Conservation (phyloP, 768 basidiomycete genomes). For the Suillus variegatus region DNA sequence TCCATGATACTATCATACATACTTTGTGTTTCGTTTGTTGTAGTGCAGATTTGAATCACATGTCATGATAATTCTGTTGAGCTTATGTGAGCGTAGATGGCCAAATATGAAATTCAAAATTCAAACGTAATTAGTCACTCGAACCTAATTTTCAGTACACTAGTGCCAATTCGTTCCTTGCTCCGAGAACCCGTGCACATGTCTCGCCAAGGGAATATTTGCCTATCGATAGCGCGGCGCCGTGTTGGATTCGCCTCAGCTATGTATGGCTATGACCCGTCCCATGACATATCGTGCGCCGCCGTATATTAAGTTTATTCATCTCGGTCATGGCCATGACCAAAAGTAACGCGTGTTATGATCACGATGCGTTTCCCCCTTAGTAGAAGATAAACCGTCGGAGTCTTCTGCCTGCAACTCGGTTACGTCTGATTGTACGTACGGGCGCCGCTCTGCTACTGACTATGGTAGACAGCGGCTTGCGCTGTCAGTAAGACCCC, state of each 20-base stretch:
- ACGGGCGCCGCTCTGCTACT: not conserved
- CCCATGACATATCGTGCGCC: not conserved
- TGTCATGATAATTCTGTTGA: not conserved
- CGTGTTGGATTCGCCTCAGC: not conserved
- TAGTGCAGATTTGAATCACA: constrained; percentile 5
- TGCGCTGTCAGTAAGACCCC: not conserved
- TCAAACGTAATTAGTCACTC: not conserved
- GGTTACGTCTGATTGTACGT: constrained; percentile 1
- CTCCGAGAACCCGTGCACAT: not conserved
- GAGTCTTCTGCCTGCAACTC: not conserved
- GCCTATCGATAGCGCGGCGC: not conserved
- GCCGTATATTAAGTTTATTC: not conserved
- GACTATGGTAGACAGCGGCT: not conserved
- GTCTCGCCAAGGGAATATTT: not conserved
- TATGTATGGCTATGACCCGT: not conserved
- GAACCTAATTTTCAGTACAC: not conserved
- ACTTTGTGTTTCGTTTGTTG: not conserved
- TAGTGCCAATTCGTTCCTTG: not conserved
- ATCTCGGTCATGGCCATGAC: not conserved
- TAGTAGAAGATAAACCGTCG: not conserved
- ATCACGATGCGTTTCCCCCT: not conserved
- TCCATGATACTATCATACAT: constrained; percentile 1
- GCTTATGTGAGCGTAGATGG: too few species aligned
- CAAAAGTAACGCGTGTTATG: not conserved
- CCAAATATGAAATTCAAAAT: too few species aligned